These are phyloP conservation scores for Eucalyptus regnans DNA, from an alignment of 345 rosid species.

Conservation along the genomic window DNA sequence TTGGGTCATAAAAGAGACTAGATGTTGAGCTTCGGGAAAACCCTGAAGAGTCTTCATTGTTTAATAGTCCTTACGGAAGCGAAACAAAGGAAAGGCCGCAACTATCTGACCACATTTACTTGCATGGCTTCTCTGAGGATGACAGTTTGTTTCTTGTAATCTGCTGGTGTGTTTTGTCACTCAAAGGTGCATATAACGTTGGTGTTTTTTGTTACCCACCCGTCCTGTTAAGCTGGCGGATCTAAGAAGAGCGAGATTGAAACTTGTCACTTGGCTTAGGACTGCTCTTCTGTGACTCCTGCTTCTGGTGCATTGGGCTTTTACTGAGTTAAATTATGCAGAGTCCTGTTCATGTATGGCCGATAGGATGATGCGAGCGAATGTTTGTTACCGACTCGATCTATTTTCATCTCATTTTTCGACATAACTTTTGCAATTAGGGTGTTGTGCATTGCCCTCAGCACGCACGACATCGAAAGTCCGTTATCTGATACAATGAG, in stretches of 20 bases:
- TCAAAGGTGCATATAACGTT: background rate
- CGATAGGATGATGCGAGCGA: background rate
- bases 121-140: background rate
- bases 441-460: background rate
- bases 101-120: background rate
- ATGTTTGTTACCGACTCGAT: background rate
- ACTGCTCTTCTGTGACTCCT: background rate
- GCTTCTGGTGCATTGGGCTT: background rate
- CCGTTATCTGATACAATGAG: background rate
- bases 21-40: background rate
- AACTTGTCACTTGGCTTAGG: background rate
- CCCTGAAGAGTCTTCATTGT: background rate
- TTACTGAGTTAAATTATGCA: background rate
- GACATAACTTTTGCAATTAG: background rate
- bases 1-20: conserved; percentile 10
- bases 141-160: background rate
- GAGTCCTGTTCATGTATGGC: background rate
- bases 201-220: background rate
- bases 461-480: background rate
- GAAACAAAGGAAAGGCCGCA: background rate
- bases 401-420: background rate
- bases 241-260: background rate
- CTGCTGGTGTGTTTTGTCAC: background rate
- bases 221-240: background rate
- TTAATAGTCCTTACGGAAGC: background rate